Conservation (phyloP, 2,329 filamentous ascomycete species). For the Ceratocystiopsis sp. region DNA sequence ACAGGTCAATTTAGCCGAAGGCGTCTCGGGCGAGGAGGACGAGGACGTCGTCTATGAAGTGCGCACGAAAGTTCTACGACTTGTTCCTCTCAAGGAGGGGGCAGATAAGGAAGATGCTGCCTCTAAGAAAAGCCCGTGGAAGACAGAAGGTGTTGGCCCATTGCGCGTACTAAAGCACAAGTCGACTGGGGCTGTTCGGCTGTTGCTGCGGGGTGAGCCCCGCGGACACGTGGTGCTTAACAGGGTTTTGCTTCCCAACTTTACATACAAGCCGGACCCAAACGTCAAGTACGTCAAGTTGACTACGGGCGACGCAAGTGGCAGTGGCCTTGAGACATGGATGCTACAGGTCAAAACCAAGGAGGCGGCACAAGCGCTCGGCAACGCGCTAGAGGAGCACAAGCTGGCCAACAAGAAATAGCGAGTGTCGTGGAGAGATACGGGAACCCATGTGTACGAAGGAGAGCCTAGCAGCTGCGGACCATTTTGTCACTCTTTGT, state of each 20-base stretch:
- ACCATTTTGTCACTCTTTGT: too few relatives aligned
- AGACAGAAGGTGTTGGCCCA: conserved; percentile 51
- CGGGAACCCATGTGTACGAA: too few relatives aligned
- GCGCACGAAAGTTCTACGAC: conserved; percentile 52
- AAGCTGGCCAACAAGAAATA: conserved; percentile 40
- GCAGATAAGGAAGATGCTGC: conserved; percentile 27
- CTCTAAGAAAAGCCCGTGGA: conserved; percentile 39
- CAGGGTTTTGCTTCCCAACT: conserved; percentile 41
- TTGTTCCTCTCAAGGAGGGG: conserved; percentile 27
- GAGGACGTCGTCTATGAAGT: conserved; percentile 56
- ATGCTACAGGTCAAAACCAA: conserved; percentile 53
- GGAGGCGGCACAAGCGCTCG: conserved; percentile 37
- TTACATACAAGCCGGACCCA: conserved; percentile 42
- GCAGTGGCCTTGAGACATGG: conserved; percentile 49
- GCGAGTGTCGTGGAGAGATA: neutral
- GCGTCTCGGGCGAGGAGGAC: conserved; percentile 52
- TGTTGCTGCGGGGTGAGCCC: conserved; percentile 60
- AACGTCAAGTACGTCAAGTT: conserved; percentile 42
- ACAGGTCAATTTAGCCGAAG: conserved; percentile 52
- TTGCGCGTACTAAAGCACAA: conserved; percentile 61
- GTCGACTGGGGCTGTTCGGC: conserved; percentile 44
- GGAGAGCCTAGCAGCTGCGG: too few relatives aligned
- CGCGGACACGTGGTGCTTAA: conserved; percentile 61
- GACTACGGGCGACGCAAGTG: conserved; percentile 37
- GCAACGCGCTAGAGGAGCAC: conserved; percentile 31